phyloP scores from a whole-genome alignment of 2,329 filamentous ascomycete species.

The Pseudogymnoascus sp. region DNA sequence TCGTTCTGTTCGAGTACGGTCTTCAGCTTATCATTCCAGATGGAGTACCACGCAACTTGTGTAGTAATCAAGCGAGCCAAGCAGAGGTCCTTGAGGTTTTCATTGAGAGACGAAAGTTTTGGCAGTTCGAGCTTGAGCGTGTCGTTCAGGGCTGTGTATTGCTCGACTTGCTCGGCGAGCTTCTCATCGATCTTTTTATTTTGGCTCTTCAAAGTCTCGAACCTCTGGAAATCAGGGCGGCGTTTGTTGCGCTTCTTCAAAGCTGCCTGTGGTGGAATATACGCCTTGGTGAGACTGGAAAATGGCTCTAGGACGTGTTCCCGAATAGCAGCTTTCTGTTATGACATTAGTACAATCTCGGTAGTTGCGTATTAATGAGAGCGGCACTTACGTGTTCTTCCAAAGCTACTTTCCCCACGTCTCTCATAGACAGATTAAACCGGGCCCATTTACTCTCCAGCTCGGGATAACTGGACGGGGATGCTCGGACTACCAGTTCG shows the following conservation, averaged over 20 bases:
- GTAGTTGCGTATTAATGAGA: constrained; percentile 10
- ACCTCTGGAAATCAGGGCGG: constrained; percentile 81
- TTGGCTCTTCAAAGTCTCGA: constrained; percentile 66
- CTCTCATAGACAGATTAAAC: constrained; percentile 80
- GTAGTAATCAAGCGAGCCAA: constrained; percentile 78
- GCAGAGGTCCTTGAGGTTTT: constrained; percentile 76
- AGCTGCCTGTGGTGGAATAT: constrained; percentile 75
- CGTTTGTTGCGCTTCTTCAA: constrained; percentile 95
- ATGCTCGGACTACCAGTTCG: constrained; percentile 73
- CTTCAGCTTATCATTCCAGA: constrained; percentile 78
- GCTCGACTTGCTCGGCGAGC: constrained; percentile 73
- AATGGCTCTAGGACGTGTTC: constrained; percentile 83
- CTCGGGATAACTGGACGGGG: constrained; percentile 66
- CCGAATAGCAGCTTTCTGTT: constrained; percentile 57
- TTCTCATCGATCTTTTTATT: constrained; percentile 86
- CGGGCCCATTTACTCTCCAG: constrained; percentile 91
- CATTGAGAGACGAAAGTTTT: constrained; percentile 72
- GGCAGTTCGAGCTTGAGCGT: constrained; percentile 90
- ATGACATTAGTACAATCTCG: constrained; percentile 16
- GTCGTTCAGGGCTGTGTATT: constrained; percentile 79
- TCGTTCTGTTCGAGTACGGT: constrained; percentile 61
- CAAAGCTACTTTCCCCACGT: constrained; percentile 75
- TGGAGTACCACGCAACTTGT: constrained; percentile 74
- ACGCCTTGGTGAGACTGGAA: constrained; percentile 68
- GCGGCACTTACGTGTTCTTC: constrained; percentile 67